Percentiles rank a stretch among this genome's conserved stretches.
phyloP scores from a whole-genome alignment of 1,284 basidiomycete genomes.

The Volvariella volvacea region DNA sequence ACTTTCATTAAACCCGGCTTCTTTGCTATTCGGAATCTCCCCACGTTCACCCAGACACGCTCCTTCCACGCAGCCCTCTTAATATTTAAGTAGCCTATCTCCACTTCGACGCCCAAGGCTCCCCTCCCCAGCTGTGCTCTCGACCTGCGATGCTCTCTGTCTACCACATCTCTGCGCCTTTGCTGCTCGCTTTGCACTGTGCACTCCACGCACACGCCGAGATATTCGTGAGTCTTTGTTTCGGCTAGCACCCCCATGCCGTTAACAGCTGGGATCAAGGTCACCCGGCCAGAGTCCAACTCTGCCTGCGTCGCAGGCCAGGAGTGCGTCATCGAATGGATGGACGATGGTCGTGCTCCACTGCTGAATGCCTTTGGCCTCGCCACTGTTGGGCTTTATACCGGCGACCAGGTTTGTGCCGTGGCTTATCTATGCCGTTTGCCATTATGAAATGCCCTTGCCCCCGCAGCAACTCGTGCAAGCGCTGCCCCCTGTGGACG shows the following conservation, averaged over 20 bases:
- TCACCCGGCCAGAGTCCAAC: conserved; percentile 36
- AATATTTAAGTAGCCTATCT: no score
- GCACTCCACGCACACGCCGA: conserved; percentile 2
- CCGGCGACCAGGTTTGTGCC: conserved; percentile 36
- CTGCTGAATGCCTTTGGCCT: conserved; percentile 42
- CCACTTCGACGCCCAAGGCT: no score
- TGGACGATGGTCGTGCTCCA: conserved; percentile 53
- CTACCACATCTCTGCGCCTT: neutral
- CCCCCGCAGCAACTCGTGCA: conserved; percentile 44
- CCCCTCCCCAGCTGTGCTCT: no score
- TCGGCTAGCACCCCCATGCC: neutral
- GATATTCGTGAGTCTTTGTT: conserved; percentile 5
- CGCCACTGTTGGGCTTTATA: conserved; percentile 46
- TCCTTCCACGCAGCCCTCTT: no score
- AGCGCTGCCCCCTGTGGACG: conserved; percentile 40
- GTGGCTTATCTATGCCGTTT: conserved; percentile 10
- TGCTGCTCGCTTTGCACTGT: neutral
- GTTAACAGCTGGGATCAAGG: conserved; percentile 24
- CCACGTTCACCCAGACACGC: no score
- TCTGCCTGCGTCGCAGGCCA: conserved; percentile 45
- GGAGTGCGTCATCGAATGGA: conserved; percentile 48
- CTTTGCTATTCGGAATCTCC: no score
- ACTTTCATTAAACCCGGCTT: no score
- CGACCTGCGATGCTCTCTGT: no score
- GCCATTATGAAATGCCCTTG: neutral